Conservation (phyloP, 495 filamentous ascomycete genomes). For the Lineolata rhizophorae region DNA sequence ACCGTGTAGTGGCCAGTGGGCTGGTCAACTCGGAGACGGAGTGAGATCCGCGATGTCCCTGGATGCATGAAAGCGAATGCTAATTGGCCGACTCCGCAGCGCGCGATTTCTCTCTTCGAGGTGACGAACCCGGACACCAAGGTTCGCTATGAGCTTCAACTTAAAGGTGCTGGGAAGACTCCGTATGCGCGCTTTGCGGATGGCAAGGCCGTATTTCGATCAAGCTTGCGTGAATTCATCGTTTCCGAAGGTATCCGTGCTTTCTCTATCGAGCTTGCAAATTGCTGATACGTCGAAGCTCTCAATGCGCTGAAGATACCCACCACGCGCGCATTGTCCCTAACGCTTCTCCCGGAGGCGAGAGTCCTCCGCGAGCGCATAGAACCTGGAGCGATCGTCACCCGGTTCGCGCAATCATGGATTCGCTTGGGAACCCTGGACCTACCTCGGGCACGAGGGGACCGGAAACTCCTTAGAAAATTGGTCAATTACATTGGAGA, state of each 20-base stretch:
- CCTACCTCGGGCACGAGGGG: conserved; percentile 56
- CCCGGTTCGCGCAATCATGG: conserved; percentile 81
- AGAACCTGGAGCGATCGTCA: conserved; percentile 89
- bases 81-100: too few species aligned
- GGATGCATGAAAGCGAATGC: not conserved
- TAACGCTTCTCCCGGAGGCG: conserved; percentile 50
- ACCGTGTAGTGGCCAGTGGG: conserved; percentile 56
- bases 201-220: conserved; percentile 78
- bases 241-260: conserved; percentile 42
- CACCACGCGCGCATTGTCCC: conserved; percentile 62
- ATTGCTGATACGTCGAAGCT: too few species aligned
- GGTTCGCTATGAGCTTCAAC: conserved; percentile 64
- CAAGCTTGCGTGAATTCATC: conserved; percentile 80
- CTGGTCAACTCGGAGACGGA: conserved; percentile 90
- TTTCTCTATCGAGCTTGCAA: conserved; percentile 7
- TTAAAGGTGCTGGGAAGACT: conserved; percentile 83
- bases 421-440: conserved; percentile 90
- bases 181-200: conserved; percentile 97
- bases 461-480: conserved; percentile 46
- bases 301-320: conserved; percentile 71
- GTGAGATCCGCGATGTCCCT: too few species aligned
- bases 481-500: conserved; percentile 68
- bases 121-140: conserved; percentile 53
- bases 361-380: conserved; percentile 56
- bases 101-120: conserved; percentile 88